phyloP scores from a whole-genome alignment of 495 filamentous ascomycete genomes.

The Talaromyces proteolyticus region DNA sequence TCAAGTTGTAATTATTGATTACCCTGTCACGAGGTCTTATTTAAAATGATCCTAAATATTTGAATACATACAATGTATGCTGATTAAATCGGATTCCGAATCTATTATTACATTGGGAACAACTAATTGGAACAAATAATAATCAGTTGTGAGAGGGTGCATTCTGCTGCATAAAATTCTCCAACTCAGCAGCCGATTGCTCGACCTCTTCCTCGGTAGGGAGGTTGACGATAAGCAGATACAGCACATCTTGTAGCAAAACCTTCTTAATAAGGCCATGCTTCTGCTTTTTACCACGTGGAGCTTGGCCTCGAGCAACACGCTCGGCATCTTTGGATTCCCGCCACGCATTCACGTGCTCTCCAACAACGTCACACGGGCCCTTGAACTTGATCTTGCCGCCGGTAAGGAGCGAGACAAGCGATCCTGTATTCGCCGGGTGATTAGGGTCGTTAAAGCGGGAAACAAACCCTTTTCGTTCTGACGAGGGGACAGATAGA shows the following conservation, averaged over 20 bases:
- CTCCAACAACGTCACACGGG: not conserved
- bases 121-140: too few species aligned
- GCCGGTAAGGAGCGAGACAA: slow-evolving; percentile 32
- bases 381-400: slow-evolving; percentile 22
- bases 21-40: too few species aligned
- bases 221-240: slow-evolving; percentile 47
- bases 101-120: too few species aligned
- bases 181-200: not conserved
- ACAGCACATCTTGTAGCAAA: slow-evolving; percentile 34
- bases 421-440: slow-evolving; percentile 31
- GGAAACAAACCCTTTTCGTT: slow-evolving; percentile 28
- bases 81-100: too few species aligned
- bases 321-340: not conserved
- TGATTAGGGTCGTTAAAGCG: slow-evolving; percentile 51
- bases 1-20: too few species aligned
- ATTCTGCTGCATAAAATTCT: not conserved
- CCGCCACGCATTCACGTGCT: not conserved
- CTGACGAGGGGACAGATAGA: not conserved
- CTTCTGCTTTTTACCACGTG: not conserved
- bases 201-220: slow-evolving; percentile 39
- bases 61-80: too few species aligned
- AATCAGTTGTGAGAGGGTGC: too few species aligned
- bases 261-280: not conserved
- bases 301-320: not conserved
- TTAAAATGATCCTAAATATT: too few species aligned